Base-by-base conservation (phyloP, 1,284 basidiomycete species). In the Fistulinella cinereoalba region DNA sequence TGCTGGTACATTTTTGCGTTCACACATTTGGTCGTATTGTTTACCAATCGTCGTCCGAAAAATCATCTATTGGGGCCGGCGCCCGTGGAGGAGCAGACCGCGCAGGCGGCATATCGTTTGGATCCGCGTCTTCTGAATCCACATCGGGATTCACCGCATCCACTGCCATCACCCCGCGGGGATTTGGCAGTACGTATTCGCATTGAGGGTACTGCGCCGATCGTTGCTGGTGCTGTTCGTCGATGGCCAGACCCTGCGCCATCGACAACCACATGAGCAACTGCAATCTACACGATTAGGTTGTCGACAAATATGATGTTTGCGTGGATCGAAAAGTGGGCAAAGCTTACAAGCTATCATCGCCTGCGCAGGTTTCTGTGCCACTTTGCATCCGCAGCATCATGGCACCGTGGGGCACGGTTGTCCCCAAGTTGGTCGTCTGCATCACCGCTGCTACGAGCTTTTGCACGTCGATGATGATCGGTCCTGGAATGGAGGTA, bases 231-330 rank as follows among this genome's bases (percentile, higher is more conserved):
- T 27, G 58, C 15, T 65, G 63, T 44, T 65, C 66, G 33, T 65
- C 66, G 32, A 65, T 66, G 18, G 60, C 52, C 6, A 42, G 50
- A 6, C 57, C 66, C 23, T 67, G 55, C 3, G 64, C 60, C 61
- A 68, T 68, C 28, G 59, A 61, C 18, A 33, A 42, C 66, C 66
- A 65, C 53, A 68, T 57, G n/a, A 41, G 56, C 15, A 68, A 36
- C 25, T 61, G 53, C 25, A 68, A 38, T 27, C 62, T 65, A 27
- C 25, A 27, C 12, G 12, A 27, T 27, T 12, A 27, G 25, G 12
- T 7, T 27, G 25, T 12, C 25, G 12, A 27, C 6, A 6, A 27
- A 27, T 6, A 7, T 12, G 25, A 27, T 27, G 6, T 27, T 27
- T 27, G 25, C 25, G 25, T 27, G 25, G 25, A n/a, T 15, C 13